phyloP scores from a whole-genome alignment of 345 rosid genomes.

The Eucalyptus lansdowneana region DNA sequence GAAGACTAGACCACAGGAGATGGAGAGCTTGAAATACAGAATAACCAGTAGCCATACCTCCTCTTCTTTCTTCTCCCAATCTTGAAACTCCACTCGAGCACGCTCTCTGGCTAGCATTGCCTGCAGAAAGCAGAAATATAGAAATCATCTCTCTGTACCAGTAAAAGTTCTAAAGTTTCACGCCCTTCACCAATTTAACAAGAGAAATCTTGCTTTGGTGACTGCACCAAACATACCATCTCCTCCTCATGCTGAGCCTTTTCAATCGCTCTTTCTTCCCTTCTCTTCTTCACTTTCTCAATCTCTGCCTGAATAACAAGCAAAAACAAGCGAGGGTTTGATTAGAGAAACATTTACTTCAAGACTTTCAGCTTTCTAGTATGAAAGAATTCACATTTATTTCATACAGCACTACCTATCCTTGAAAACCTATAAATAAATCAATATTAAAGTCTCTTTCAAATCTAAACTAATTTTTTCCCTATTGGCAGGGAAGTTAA shows the following conservation, averaged over 20 bases:
- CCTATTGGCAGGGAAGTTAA: neutral
- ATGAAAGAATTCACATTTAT: neutral
- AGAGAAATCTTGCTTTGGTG: neutral
- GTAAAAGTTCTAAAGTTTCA: neutral
- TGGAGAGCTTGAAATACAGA: neutral
- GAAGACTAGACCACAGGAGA: neutral
- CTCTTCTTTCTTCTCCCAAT: conserved; percentile 98
- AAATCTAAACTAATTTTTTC: neutral
- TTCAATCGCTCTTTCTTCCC: conserved; percentile 91
- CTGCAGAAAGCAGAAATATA: conserved; percentile 18
- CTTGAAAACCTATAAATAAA: neutral
- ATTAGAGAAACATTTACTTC: neutral
- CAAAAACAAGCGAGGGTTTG: neutral
- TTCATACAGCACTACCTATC: neutral
- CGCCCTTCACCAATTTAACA: neutral
- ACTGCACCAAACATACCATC: conserved; percentile 37
- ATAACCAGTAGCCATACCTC: conserved; percentile 34
- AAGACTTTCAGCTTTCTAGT: neutral
- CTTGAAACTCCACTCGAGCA: conserved; percentile 93
- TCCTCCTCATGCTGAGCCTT: conserved; percentile 94
- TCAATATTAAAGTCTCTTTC: neutral
- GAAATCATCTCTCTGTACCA: neutral
- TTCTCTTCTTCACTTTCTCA: conserved; percentile 92
- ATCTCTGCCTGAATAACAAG: conserved; percentile 59
- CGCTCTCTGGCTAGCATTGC: conserved; percentile 91